Evolutionary conservation across 768 basidiomycete genomes (phyloP).

Genomic region (Xanthoconium stramineum): DNA sequence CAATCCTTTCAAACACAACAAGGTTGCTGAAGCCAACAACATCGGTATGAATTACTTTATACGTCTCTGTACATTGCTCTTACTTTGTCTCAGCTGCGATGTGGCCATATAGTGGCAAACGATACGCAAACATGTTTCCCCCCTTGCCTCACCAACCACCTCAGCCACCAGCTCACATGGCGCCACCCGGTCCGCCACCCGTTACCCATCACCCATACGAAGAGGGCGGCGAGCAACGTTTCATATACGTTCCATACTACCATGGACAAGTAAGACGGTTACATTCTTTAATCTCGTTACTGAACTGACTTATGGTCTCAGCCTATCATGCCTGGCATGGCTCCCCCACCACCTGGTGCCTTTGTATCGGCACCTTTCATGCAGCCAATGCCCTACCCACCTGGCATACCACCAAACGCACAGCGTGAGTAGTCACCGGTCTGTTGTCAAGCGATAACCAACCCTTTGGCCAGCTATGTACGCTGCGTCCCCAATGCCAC

Average conservation of each 20-base stretch:
- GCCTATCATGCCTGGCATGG: conserved; percentile 87
- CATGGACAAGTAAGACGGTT: conserved; percentile 60
- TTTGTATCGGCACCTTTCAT: conserved; percentile 82
- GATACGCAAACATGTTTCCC: conserved; percentile 77
- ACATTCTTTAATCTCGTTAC: background rate
- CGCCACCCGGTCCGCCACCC: conserved; percentile 62
- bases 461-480: conserved; percentile 63
- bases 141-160: conserved; percentile 53
- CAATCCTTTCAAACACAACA: conserved; percentile 90
- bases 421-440: conserved; percentile 26
- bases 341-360: conserved; percentile 72
- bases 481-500: conserved; percentile 73
- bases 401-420: conserved; percentile 76
- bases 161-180: conserved; percentile 66
- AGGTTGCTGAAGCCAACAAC: conserved; percentile 70
- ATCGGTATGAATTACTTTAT: conserved; percentile 54
- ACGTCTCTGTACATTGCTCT: background rate
- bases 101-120: conserved; percentile 92
- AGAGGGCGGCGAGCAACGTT: conserved; percentile 71
- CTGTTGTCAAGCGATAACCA: background rate
- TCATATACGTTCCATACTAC: conserved; percentile 80
- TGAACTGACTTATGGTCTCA: conserved; percentile 24
- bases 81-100: conserved; percentile 47
- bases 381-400: conserved; percentile 83
- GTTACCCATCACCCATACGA: conserved; percentile 77